phyloP scores from a whole-genome alignment of 805 yeast genomes.

The Pichia rugopelliculosa region DNA sequence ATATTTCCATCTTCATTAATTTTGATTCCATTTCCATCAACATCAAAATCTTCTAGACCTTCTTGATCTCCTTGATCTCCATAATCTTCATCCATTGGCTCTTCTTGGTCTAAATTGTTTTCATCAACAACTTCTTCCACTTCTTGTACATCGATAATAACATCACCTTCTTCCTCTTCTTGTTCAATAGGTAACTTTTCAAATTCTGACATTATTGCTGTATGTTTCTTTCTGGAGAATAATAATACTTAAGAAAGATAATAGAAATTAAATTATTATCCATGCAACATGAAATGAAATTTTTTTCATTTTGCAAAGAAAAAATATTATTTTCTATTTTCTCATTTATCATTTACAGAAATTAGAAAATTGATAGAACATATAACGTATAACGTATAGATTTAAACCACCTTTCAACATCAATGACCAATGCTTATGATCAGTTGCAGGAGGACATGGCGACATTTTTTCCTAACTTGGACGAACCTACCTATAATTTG shows the following conservation, averaged over 20 bases:
- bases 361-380: no score
- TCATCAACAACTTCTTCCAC: constrained; percentile 30
- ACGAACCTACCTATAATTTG: background rate
- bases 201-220: constrained; percentile 1
- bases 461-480: constrained; percentile 3
- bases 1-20: constrained; percentile 42
- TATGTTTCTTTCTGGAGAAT: background rate
- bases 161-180: constrained; percentile 18
- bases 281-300: background rate
- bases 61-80: constrained; percentile 37
- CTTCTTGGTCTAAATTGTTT: constrained; percentile 34
- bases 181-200: constrained; percentile 1
- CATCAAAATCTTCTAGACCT: constrained; percentile 26
- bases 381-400: no score
- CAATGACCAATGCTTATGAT: constrained; percentile 4
- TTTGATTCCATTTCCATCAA: constrained; percentile 9
- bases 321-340: no score
- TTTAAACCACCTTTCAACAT: no score
- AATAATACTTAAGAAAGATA: no score
- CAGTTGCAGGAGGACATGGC: constrained; percentile 1
- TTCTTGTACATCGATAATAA: constrained; percentile 25
- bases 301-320: background rate
- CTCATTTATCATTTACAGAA: no score
- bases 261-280: background rate
- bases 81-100: constrained; percentile 24